Conservation (phyloP, 2,329 filamentous ascomycete genomes). For the Fusarium armeniacum region DNA sequence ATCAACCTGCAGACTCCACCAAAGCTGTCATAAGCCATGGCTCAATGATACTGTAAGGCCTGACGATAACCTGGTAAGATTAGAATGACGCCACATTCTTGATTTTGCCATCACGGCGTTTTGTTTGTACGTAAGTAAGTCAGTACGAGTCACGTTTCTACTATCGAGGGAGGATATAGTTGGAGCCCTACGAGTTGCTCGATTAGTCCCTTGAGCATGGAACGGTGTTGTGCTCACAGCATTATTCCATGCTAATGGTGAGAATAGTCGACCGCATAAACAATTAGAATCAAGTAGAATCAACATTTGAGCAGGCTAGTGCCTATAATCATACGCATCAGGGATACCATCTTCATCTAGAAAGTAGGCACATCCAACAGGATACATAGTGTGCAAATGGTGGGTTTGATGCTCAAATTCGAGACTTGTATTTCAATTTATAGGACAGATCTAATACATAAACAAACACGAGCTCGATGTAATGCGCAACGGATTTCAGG, state of each 20-base stretch:
- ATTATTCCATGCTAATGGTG: accelerated
- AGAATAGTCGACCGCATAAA: accelerated
- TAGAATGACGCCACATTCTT: not conserved
- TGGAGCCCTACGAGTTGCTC: not conserved
- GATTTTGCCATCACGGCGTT: no score
- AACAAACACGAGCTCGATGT: not conserved
- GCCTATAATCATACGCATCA: no score
- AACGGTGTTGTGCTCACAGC: not conserved
- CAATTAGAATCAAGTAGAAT: not conserved
- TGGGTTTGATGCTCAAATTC: not conserved
- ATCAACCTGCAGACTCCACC: not conserved
- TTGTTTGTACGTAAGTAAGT: not conserved
- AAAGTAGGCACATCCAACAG: no score
- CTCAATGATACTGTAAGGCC: not conserved
- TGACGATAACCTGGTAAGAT: not conserved
- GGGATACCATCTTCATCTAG: no score
- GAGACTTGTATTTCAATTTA: not conserved
- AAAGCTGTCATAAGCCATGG: not conserved
- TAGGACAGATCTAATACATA: not conserved
- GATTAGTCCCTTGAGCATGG: not conserved
- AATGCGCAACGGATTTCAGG: accelerated
- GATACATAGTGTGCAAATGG: no score
- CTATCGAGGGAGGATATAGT: not conserved
- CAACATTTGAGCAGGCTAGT: no score
- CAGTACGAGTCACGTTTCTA: not conserved